Evolutionary conservation across 768 basidiomycete species (phyloP).

Genomic region (Russula olivacea): DNA sequence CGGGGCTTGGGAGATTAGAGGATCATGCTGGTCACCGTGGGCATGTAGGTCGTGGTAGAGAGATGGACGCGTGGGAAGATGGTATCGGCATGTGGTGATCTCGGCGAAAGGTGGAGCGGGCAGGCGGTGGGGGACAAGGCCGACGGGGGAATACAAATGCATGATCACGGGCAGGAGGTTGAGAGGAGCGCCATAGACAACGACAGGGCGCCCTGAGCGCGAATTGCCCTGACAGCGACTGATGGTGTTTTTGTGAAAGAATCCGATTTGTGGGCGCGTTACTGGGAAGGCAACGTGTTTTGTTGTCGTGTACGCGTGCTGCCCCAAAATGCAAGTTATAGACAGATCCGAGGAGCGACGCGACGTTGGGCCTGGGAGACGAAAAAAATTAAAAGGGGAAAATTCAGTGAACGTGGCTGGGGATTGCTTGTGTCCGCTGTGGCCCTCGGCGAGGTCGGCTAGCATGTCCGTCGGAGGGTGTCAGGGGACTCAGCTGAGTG

Average conservation of each 20-base stretch:
- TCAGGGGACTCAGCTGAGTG: conserved; percentile 7
- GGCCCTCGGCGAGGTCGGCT: conserved; percentile 16
- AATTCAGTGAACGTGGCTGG: conserved; percentile 4
- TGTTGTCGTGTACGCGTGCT: conserved; percentile 11
- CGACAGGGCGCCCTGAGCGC: conserved; percentile 22
- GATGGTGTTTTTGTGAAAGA: conserved; percentile 12
- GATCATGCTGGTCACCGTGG: conserved; percentile 10
- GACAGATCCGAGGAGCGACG: conserved; percentile 12
- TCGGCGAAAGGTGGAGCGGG: conserved; percentile 21
- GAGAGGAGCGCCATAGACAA: conserved; percentile 17
- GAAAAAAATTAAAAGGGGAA: not conserved
- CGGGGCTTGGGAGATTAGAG: conserved; percentile 17
- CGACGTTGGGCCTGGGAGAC: not conserved
- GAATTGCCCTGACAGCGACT: conserved; percentile 18
- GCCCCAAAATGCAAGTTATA: not conserved
- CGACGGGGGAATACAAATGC: conserved; percentile 5
- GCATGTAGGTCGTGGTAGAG: conserved; percentile 7
- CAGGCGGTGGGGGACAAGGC: conserved; percentile 9
- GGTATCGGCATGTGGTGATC: conserved; percentile 18
- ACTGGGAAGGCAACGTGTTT: conserved; percentile 12
- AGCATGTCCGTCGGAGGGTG: conserved; percentile 8
- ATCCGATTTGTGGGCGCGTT: conserved; percentile 14
- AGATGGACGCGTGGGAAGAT: conserved; percentile 22
- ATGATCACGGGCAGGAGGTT: conserved; percentile 9
- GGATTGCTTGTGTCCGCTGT: not conserved